Conservation (phyloP, 2,329 filamentous ascomycete genomes). For the Tolypocladium endophyticum region DNA sequence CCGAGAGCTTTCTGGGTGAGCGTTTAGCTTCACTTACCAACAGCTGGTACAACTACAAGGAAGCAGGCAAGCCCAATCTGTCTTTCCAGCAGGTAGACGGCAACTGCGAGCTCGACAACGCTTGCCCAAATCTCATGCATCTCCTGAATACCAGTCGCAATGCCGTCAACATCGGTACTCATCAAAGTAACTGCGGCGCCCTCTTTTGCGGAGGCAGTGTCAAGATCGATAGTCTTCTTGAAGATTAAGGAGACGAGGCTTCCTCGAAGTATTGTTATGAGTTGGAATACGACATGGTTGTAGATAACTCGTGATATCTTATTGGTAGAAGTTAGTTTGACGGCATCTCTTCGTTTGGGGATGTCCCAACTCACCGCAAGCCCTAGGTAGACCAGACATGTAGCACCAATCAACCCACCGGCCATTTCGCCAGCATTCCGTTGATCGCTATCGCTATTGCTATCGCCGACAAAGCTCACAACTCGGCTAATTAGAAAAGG, state of each 20-base stretch:
- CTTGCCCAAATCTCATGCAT: neutral
- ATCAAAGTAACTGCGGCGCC: neutral
- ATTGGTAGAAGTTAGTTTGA: neutral
- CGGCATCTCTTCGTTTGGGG: neutral
- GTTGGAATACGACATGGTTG: neutral
- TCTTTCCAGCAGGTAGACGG: neutral
- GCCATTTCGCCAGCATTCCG: neutral
- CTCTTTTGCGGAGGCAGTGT: neutral
- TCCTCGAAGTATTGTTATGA: neutral
- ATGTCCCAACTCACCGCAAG: neutral
- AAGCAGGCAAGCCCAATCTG: neutral
- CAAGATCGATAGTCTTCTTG: neutral
- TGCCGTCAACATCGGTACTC: neutral
- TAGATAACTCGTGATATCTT: neutral
- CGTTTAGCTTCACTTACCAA: neutral
- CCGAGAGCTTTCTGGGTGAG: neutral
- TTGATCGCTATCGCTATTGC: neutral
- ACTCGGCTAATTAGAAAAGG: neutral
- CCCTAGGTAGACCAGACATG: neutral
- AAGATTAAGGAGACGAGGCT: neutral
- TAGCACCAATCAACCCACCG: neutral
- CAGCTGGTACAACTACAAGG: neutral
- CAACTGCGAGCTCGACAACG: neutral
- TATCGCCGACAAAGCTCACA: neutral
- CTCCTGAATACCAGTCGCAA: neutral